Evolutionary conservation across 2,329 filamentous ascomycete species (phyloP).

Genomic region (Sporothrix protearum): DNA sequence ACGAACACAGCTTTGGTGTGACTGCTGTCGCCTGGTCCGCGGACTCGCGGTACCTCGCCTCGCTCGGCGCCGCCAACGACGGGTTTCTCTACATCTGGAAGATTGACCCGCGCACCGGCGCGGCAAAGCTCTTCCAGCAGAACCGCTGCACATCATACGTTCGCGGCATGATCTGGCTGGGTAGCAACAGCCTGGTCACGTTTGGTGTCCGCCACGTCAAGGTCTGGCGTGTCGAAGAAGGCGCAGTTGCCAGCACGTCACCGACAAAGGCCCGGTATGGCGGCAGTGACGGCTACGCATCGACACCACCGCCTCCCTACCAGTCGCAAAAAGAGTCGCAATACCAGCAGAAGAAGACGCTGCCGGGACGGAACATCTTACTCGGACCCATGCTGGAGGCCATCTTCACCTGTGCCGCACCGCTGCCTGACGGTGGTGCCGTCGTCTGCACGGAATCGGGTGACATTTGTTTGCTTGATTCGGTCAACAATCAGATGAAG

Average conservation of each 20-base stretch:
- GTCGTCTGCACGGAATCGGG: conserved; percentile 85
- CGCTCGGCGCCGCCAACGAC: conserved; percentile 83
- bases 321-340: conserved; percentile 17
- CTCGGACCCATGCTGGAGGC: conserved; percentile 77
- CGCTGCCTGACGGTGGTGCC: conserved; percentile 68
- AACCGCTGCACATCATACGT: conserved; percentile 88
- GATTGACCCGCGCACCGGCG: conserved; percentile 76
- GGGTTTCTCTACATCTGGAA: conserved; percentile 91
- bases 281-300: conserved; percentile 45
- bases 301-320: conserved; percentile 36
- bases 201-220: conserved; percentile 90
- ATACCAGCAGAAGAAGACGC: conserved; percentile 59
- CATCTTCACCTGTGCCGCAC: conserved; percentile 74
- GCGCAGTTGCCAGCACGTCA: conserved; percentile 37
- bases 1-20: conserved; percentile 87
- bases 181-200: conserved; percentile 73
- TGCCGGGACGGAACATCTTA: conserved; percentile 83
- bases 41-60: conserved; percentile 82
- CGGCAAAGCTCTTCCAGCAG: conserved; percentile 75
- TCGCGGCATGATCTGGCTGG: conserved; percentile 87
- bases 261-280: conserved; percentile 60
- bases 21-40: conserved; percentile 84
- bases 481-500: conserved; percentile 67
- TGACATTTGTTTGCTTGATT: conserved; percentile 83
- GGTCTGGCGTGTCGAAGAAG: conserved; percentile 81